Evolutionary conservation across 2,329 filamentous ascomycete genomes (phyloP), one percentile per base, ranked within the genome.

Genomic region (Pseudopyrenochaeta lycopersici): DNA sequence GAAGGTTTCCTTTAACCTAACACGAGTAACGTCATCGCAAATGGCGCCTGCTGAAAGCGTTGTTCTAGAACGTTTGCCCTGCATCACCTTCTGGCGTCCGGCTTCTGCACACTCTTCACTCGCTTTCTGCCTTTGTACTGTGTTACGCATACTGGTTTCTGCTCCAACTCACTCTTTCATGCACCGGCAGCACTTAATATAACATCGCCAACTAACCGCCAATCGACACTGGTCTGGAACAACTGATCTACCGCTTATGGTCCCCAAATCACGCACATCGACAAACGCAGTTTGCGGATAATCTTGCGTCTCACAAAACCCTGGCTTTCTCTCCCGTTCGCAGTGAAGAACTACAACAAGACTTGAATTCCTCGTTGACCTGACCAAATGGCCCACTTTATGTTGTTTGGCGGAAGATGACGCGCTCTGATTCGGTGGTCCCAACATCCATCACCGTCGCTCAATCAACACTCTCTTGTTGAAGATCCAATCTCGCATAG

Each of bases 221-320:
- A 12, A 52, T 43, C 42, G 51, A 48, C 23, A 27, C 51, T 20
- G 54, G 58, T 49, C 63, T 61, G 61, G 63, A 64, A 57, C 55
- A 23, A 45, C 54, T 49, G 61, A 66, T 66, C 59, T 57, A 27
- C 57, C 46, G 36, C 50, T 21, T 59, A 53, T 55, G 54, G 57
- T 53, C 45, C 46, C 57, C 58, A 57, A 58, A 50, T 32, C 20
- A 41, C 45, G 52, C 60, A 39, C 55, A 51, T 56, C 54, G 29
- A 46, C 53, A 48, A 43, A 43, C 62, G 30, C 21, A 53, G 38
- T 46, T 46, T 47, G 30, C 41, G 7, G 41, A 49, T 10, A 17
- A 43, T 52, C 40, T 44, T 50, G 36, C 49, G 44, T 40, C 46
- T 51, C 43, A 18, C 42, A 40, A 48, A 45, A 30, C 30, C 38